A percentile compares a stretch with the other conserved stretches of the same genome.
phyloP scores from a whole-genome alignment of 192 early-diverging fungal species.

The Lobosporangium transversale region DNA sequence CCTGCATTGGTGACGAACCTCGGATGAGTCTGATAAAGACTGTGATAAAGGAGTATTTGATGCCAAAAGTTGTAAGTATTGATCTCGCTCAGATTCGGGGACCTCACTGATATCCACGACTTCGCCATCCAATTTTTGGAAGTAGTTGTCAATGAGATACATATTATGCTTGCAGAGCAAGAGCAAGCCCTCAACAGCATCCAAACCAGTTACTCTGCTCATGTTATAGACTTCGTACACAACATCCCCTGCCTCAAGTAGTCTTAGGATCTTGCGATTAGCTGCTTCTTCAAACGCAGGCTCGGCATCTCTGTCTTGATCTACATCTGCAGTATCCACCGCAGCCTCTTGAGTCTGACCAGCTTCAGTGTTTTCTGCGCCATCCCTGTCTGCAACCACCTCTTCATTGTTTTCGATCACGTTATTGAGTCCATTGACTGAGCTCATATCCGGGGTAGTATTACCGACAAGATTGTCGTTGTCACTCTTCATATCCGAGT shows the following conservation, averaged over 20 bases:
- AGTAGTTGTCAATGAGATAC: constrained; percentile 79
- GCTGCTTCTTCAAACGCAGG: constrained; percentile 72
- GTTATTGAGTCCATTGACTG: constrained; percentile 3
- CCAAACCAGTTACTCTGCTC: constrained; percentile 72
- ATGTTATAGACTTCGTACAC: constrained; percentile 78
- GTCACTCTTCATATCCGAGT: constrained; percentile 30
- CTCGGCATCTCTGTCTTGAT: constrained; percentile 54
- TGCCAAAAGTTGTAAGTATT: constrained; percentile 65
- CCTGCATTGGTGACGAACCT: constrained; percentile 59
- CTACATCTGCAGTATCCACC: constrained; percentile 9
- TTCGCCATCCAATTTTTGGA: constrained; percentile 69
- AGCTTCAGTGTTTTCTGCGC: not conserved
- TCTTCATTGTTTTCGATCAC: constrained; percentile 21
- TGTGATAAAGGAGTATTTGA: constrained; percentile 57
- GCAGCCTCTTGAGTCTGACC: not conserved
- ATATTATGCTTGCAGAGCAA: constrained; percentile 76
- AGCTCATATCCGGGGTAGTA: constrained; percentile 8
- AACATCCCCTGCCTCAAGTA: constrained; percentile 74
- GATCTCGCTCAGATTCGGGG: constrained; percentile 68
- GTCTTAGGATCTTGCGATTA: constrained; percentile 73
- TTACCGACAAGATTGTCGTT: constrained; percentile 20
- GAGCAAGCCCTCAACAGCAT: constrained; percentile 74
- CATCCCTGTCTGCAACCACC: not conserved
- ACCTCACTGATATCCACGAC: constrained; percentile 79
- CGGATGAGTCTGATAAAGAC: constrained; percentile 42